Conservation (phyloP, 2,329 filamentous ascomycete genomes). For the Sarocladium kiliense region DNA sequence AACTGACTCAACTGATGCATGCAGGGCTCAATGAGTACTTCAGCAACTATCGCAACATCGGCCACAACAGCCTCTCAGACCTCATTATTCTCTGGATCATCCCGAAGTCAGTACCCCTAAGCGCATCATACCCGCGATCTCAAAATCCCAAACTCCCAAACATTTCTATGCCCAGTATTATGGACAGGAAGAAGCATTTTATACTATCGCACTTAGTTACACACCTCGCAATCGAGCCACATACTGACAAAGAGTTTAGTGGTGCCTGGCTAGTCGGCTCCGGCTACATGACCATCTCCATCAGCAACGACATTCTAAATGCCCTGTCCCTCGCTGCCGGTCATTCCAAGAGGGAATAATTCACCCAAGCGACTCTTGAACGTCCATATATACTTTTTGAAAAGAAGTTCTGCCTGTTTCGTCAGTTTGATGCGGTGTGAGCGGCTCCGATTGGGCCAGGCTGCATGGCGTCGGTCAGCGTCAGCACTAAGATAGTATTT, state of each 20-base stretch:
- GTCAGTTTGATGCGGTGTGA: too few relatives aligned
- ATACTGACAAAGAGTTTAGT: conserved; percentile 25
- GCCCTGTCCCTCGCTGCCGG: conserved; percentile 35
- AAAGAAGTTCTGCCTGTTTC: too few relatives aligned
- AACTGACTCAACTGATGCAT: background rate
- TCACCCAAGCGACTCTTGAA: too few relatives aligned
- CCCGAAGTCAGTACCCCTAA: conserved; percentile 45
- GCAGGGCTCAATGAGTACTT: conserved; percentile 53
- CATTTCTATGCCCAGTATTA: too few relatives aligned
- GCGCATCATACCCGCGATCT: too few relatives aligned
- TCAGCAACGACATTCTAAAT: conserved; percentile 45
- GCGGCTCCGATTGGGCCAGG: background rate
- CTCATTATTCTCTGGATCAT: conserved; percentile 52
- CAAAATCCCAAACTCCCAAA: too few relatives aligned
- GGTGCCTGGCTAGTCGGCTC: conserved; percentile 51
- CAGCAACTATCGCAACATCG: conserved; percentile 51
- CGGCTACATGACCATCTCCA: conserved; percentile 43
- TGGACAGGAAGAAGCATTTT: too few relatives aligned
- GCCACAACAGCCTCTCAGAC: conserved; percentile 43
- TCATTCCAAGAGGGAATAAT: conserved; percentile 35
- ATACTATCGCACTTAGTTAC: too few relatives aligned
- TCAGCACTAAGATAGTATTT: too few relatives aligned
- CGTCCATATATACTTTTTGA: too few relatives aligned
- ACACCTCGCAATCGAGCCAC: background rate
- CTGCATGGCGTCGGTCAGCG: background rate